A percentile compares a stretch with the other conserved stretches of the same genome.
Conservation (phyloP, 257 asterid genomes). For the Asclepias syriaca region DNA sequence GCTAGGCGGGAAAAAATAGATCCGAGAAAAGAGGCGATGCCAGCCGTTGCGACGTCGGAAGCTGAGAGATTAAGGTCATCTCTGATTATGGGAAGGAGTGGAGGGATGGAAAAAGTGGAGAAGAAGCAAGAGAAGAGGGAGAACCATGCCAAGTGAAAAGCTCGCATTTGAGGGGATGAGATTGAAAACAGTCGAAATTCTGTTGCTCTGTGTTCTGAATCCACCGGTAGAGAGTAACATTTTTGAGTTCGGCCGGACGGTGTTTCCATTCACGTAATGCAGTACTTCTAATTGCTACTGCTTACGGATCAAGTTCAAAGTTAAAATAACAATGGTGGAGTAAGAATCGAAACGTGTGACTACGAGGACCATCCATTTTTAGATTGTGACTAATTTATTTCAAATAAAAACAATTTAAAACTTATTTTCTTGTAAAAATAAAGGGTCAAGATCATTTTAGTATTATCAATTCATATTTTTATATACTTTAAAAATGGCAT, state of each 20-base stretch:
- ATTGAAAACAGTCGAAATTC: constrained; percentile 37
- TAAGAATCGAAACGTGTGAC: no score
- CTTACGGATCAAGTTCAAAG: no score
- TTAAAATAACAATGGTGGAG: no score
- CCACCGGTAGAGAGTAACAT: constrained; percentile 22
- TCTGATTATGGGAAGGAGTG: constrained; percentile 49
- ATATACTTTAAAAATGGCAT: no score
- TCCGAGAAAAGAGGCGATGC: constrained; percentile 40
- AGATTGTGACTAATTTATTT: no score
- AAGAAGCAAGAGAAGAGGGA: constrained; percentile 52
- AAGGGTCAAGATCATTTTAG: no score
- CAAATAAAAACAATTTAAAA: no score
- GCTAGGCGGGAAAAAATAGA: constrained; percentile 40
- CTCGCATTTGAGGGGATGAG: constrained; percentile 51
- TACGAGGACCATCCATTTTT: no score
- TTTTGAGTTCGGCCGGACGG: constrained; percentile 9
- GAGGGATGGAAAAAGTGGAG: constrained; percentile 61
- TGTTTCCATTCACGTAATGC: constrained; percentile 21
- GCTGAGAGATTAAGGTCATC: constrained; percentile 40
- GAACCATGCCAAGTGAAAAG: constrained; percentile 58
- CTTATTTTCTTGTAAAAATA: no score
- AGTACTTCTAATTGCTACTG: background rate
- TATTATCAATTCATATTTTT: no score
- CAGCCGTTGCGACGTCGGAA: constrained; percentile 34
- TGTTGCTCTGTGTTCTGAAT: constrained; percentile 41